These are phyloP conservation scores for Candida pini DNA, from an alignment of 805 yeast genomes.

Conservation along the genomic window DNA sequence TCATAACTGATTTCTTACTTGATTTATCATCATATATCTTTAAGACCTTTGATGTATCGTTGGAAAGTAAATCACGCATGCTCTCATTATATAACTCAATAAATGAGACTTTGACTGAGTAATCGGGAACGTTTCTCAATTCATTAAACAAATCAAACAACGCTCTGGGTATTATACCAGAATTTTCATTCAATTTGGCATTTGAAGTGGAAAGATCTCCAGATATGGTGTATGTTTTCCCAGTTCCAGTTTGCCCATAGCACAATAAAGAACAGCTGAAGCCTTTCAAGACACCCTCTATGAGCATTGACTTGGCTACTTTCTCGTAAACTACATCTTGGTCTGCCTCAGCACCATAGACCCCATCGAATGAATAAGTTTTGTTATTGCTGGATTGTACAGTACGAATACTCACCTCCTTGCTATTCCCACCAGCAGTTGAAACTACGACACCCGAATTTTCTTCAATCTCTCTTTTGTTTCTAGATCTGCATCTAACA, in stretches of 20 bases:
- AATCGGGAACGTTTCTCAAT: slow-evolving; percentile 45
- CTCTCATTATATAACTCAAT: slow-evolving; percentile 88
- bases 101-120: slow-evolving; percentile 69
- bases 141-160: slow-evolving; percentile 48
- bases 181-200: slow-evolving; percentile 35
- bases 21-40: slow-evolving; percentile 48
- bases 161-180: slow-evolving; percentile 63
- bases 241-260: slow-evolving; percentile 80
- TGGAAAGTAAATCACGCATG: slow-evolving; percentile 59
- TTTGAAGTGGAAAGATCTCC: slow-evolving; percentile 49
- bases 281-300: slow-evolving; percentile 60
- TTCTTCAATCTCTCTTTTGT: slow-evolving; percentile 48
- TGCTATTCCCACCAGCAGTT: slow-evolving; percentile 39
- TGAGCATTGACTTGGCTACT: slow-evolving; percentile 58
- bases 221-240: slow-evolving; percentile 76
- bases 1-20: slow-evolving; percentile 37
- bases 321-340: slow-evolving; percentile 62
- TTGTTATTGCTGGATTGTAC: slow-evolving; percentile 34
- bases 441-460: slow-evolving; percentile 59
- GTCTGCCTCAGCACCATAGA: slow-evolving; percentile 77
- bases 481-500: slow-evolving; percentile 61
- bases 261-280: slow-evolving; percentile 81
- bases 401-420: slow-evolving; percentile 41
- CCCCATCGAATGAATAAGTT: slow-evolving; percentile 70
- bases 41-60: slow-evolving; percentile 41